Evolutionary conservation across 1,139 yeast species (phyloP).

Genomic region (Ogataea hybrid): DNA sequence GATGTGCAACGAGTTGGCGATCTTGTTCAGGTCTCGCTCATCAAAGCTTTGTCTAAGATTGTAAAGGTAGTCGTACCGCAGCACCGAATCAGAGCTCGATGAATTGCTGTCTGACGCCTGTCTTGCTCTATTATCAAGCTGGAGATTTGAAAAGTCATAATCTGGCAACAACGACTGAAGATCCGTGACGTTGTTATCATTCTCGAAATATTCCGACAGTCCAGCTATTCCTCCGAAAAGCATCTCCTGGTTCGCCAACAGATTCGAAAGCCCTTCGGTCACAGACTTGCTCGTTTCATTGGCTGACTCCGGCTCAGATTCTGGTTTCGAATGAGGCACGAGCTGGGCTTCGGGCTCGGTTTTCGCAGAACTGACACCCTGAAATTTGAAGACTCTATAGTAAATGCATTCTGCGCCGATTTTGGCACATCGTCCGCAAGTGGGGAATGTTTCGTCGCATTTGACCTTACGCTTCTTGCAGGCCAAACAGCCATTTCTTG

Average conservation of each 20-base stretch:
- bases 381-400: slow-evolving; percentile 27
- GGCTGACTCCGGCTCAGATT: not conserved
- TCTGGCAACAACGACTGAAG: slow-evolving; percentile 12
- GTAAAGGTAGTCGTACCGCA: slow-evolving; percentile 21
- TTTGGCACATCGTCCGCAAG: slow-evolving; percentile 54
- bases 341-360: not conserved
- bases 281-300: slow-evolving; percentile 2
- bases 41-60: slow-evolving; percentile 18
- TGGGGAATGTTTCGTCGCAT: slow-evolving; percentile 57
- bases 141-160: slow-evolving; percentile 2
- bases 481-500: slow-evolving; percentile 54
- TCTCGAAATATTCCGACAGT: slow-evolving; percentile 16
- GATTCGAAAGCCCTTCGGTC: slow-evolving; percentile 19
- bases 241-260: slow-evolving; percentile 25
- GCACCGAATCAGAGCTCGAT: not conserved
- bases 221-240: slow-evolving; percentile 25
- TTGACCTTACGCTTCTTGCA: slow-evolving; percentile 53
- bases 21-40: slow-evolving; percentile 16
- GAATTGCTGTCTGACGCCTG: not conserved
- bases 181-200: slow-evolving; percentile 5
- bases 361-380: slow-evolving; percentile 9
- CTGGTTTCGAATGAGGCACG: not conserved
- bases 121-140: not conserved
- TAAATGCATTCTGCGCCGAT: slow-evolving; percentile 47
- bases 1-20: slow-evolving; percentile 22